Conservation (phyloP, 2,329 filamentous ascomycete species). For the Lizonia empirigonia region DNA sequence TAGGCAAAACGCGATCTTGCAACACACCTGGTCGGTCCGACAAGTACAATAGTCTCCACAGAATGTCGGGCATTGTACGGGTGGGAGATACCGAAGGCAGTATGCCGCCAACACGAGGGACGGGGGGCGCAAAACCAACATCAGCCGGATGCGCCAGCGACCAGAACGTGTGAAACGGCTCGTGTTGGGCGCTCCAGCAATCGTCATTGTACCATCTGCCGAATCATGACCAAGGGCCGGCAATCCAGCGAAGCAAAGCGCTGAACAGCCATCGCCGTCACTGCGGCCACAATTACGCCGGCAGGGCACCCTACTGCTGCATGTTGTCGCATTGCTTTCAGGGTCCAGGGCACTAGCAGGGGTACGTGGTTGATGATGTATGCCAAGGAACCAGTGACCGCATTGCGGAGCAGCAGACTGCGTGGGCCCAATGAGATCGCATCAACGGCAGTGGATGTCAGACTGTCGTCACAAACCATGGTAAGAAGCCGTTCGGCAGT, state of each 20-base stretch:
- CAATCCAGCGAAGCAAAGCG: slow-evolving; percentile 12
- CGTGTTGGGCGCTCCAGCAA: slow-evolving; percentile 11
- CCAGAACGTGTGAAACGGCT: slow-evolving; percentile 16
- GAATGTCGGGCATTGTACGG: slow-evolving; percentile 1
- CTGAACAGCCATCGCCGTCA: slow-evolving; percentile 8
- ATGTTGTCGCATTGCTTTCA: slow-evolving; percentile 15
- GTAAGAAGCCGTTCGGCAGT: slow-evolving; percentile 3
- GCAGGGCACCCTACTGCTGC: slow-evolving; percentile 22
- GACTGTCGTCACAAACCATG: slow-evolving; percentile 11
- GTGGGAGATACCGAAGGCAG: slow-evolving; percentile 15
- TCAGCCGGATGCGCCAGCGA: slow-evolving; percentile 13
- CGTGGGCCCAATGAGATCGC: background rate
- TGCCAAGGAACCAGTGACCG: slow-evolving; percentile 33
- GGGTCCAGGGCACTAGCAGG: slow-evolving; percentile 24
- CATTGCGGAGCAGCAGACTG: slow-evolving; percentile 22
- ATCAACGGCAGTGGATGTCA: slow-evolving; percentile 7
- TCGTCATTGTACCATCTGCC: slow-evolving; percentile 1
- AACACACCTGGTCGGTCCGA: slow-evolving; percentile 21
- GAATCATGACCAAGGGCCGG: slow-evolving; percentile 1
- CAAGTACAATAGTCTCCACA: background rate
- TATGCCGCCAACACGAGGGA: slow-evolving; percentile 8
- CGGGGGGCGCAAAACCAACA: slow-evolving; percentile 19
- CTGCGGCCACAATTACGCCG: slow-evolving; percentile 14
- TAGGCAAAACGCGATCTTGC: slow-evolving; percentile 24
- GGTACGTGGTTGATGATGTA: slow-evolving; percentile 24